Evolutionary conservation across 805 yeast species (phyloP).

Genomic region (Saccharomycopsis microspora): DNA sequence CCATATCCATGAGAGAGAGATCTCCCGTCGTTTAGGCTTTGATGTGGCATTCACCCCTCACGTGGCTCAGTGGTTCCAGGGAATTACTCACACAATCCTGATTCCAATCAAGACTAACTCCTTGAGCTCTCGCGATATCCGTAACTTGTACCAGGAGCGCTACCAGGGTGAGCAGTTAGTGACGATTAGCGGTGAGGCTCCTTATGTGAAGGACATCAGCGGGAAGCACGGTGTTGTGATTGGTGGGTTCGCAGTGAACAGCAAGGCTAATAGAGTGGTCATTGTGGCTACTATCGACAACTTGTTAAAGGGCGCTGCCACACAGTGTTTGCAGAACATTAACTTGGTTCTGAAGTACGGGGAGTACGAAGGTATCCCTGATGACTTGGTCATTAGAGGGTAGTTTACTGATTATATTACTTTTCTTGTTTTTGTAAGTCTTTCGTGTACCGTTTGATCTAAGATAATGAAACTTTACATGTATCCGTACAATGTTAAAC

Average conservation of each 20-base stretch:
- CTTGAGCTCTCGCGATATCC: constrained; percentile 69
- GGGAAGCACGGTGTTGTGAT: constrained; percentile 92
- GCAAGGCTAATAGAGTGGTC: constrained; percentile 82
- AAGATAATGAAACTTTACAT: not conserved
- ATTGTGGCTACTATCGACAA: constrained; percentile 94
- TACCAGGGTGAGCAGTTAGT: constrained; percentile 81
- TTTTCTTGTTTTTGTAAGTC: not conserved
- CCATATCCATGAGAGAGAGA: constrained; percentile 93
- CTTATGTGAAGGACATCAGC: constrained; percentile 80
- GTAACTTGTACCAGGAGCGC: constrained; percentile 77
- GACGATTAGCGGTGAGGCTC: constrained; percentile 83
- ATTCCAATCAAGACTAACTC: constrained; percentile 68
- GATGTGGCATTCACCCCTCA: constrained; percentile 90
- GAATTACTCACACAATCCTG: constrained; percentile 84
- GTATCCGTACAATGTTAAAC: no score
- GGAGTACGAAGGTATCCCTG: constrained; percentile 93
- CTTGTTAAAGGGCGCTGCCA: constrained; percentile 94
- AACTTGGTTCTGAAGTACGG: constrained; percentile 83
- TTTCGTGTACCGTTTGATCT: no score
- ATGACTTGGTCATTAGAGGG: constrained; percentile 43
- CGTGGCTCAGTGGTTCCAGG: constrained; percentile 99
- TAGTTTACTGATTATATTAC: not conserved
- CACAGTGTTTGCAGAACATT: constrained; percentile 95
- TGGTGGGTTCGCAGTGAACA: constrained; percentile 93
- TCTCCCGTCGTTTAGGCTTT: constrained; percentile 66